These are phyloP conservation scores for Thymus mandschuricus DNA, from an alignment of 257 asterid genomes.

Conservation along the genomic window DNA sequence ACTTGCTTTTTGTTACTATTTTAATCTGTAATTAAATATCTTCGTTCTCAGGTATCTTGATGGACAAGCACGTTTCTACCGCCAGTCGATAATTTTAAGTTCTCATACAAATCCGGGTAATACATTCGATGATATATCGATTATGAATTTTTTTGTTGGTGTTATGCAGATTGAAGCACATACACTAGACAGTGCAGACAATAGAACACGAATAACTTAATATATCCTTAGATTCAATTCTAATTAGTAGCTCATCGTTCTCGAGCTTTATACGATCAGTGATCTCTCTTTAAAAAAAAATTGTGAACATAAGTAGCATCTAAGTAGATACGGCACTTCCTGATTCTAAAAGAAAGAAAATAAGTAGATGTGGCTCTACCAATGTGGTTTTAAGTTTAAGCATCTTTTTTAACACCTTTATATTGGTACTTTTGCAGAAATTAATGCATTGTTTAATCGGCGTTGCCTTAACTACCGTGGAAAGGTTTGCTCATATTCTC, in stretches of 20 bases:
- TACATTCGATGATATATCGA: conserved; percentile 10
- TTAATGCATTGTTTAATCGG: conserved; percentile 75
- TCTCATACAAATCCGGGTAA: conserved; percentile 92
- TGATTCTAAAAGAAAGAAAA: too few species aligned
- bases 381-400: conserved; percentile 19
- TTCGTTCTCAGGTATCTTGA: conserved; percentile 72
- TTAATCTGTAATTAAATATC: conserved; percentile 25
- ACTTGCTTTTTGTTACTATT: conserved; percentile 8
- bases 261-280: background rate
- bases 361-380: conserved; percentile 18
- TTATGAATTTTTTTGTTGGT: conserved; percentile 16
- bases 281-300: background rate
- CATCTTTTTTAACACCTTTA: conserved; percentile 19
- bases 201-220: background rate
- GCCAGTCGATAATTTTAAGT: conserved; percentile 82
- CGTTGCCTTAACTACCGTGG: conserved; percentile 86
- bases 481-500: conserved; percentile 62
- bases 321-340: conserved; percentile 16
- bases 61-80: conserved; percentile 83
- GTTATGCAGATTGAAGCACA: conserved; percentile 19
- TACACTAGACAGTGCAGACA: conserved; percentile 1
- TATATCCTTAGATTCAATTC: conserved; percentile 8
- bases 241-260: background rate
- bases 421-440: conserved; percentile 56
- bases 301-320: conserved; percentile 5